These are phyloP conservation scores for Phytophthora gonapodyides DNA, from an alignment of 352 stramenopile genomes.

Conservation along the genomic window DNA sequence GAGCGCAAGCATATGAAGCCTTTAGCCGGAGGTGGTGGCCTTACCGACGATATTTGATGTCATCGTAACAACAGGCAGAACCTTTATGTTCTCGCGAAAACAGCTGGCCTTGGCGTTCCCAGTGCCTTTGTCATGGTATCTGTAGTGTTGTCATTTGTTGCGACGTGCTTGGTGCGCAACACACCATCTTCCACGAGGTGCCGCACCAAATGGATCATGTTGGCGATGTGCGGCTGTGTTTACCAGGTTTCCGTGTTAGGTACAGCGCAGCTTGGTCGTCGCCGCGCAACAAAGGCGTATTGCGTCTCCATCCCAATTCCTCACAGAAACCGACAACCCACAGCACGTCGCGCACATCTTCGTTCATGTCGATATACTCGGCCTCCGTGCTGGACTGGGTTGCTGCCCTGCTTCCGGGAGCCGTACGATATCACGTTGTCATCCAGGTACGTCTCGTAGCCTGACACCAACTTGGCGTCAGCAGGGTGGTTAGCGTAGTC, in stretches of 20 bases:
- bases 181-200: slow-evolving; percentile 5
- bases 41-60: too few species aligned
- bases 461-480: too few species aligned
- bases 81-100: too few species aligned
- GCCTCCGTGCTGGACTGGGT: slow-evolving; percentile 36
- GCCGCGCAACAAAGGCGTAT: slow-evolving; percentile 8
- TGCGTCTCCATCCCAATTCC: not conserved
- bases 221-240: slow-evolving; percentile 23
- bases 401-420: slow-evolving; percentile 35
- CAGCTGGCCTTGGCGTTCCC: too few species aligned
- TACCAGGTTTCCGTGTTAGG: slow-evolving; percentile 6
- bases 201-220: slow-evolving; percentile 27
- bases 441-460: slow-evolving; percentile 30
- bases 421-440: slow-evolving; percentile 31
- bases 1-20: too few species aligned
- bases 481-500: too few species aligned
- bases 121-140: not conserved
- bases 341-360: slow-evolving; percentile 23
- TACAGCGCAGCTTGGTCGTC: slow-evolving; percentile 12
- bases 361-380: slow-evolving; percentile 39
- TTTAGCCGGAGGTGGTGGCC: too few species aligned
- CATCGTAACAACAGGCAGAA: too few species aligned
- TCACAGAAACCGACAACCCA: slow-evolving; percentile 18
- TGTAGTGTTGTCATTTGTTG: slow-evolving; percentile 11
- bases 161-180: slow-evolving; percentile 2